A percentile compares a stretch with the other conserved stretches of the same genome.
Evolutionary conservation across 2,329 filamentous ascomycete genomes (phyloP).

Genomic region (Botrytis sinoallii): DNA sequence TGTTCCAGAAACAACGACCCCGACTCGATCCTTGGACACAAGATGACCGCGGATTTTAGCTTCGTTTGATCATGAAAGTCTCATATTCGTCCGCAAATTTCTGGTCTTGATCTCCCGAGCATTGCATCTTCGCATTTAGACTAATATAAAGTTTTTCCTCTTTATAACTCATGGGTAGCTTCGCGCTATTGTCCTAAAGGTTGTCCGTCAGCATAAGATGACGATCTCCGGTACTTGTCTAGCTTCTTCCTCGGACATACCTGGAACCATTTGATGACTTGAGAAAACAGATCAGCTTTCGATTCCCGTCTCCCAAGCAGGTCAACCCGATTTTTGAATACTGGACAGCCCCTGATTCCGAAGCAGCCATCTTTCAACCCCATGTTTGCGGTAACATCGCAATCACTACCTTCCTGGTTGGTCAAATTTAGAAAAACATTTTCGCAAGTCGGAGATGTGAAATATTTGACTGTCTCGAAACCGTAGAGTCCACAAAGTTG

Average conservation of each 20-base stretch:
- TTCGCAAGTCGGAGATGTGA: background rate
- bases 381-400: background rate
- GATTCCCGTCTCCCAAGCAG: background rate
- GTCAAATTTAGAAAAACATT: too few relatives aligned
- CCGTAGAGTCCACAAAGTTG: background rate
- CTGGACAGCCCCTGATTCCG: background rate
- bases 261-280: background rate
- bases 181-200: background rate
- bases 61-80: background rate
- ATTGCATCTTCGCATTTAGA: background rate
- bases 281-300: background rate
- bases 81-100: background rate
- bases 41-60: too few relatives aligned
- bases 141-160: background rate
- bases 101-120: background rate
- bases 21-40: background rate
- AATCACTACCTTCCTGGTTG: background rate
- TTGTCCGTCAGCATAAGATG: background rate
- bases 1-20: too few relatives aligned
- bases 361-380: background rate
- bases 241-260: accelerated
- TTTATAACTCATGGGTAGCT: background rate
- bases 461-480: background rate
- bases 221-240: accelerated
- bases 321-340: background rate